Percentiles rank a stretch among this genome's conserved stretches.
phyloP scores from a whole-genome alignment of 129 eudicot species.

The Ambrosia artemisiifolia region DNA sequence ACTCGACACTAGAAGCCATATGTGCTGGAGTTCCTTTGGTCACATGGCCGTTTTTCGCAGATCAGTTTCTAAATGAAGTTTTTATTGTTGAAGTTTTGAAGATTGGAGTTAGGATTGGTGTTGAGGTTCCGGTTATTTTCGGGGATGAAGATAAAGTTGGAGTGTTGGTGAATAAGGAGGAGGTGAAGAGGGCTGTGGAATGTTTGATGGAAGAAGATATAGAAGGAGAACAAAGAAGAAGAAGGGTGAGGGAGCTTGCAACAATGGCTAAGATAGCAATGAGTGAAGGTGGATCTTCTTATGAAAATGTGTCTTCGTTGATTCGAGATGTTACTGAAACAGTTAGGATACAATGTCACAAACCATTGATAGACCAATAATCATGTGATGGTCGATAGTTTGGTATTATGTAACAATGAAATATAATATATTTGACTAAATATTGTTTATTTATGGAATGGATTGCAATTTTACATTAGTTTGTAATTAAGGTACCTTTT shows the following conservation, averaged over 20 bases:
- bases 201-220: slow-evolving; percentile 37
- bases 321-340: slow-evolving; percentile 20
- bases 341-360: background rate
- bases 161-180: slow-evolving; percentile 37
- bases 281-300: slow-evolving; percentile 43
- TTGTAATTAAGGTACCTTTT: no score
- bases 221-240: slow-evolving; percentile 31
- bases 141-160: slow-evolving; percentile 30
- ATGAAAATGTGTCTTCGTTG: slow-evolving; percentile 15
- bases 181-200: slow-evolving; percentile 29
- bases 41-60: slow-evolving; percentile 59
- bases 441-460: no score
- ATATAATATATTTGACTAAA: no score
- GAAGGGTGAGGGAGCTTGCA: slow-evolving; percentile 34
- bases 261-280: slow-evolving; percentile 44
- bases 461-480: no score
- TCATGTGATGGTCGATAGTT: no score
- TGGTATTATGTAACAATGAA: no score
- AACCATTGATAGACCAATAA: background rate
- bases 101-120: slow-evolving; percentile 46
- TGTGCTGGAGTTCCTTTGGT: slow-evolving; percentile 53
- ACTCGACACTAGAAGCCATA: slow-evolving; percentile 37
- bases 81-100: slow-evolving; percentile 35
- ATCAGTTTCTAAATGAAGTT: slow-evolving; percentile 51
- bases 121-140: slow-evolving; percentile 8